Evolutionary conservation across 768 basidiomycete genomes (phyloP).

Genomic region (Leccinum barrowsii): DNA sequence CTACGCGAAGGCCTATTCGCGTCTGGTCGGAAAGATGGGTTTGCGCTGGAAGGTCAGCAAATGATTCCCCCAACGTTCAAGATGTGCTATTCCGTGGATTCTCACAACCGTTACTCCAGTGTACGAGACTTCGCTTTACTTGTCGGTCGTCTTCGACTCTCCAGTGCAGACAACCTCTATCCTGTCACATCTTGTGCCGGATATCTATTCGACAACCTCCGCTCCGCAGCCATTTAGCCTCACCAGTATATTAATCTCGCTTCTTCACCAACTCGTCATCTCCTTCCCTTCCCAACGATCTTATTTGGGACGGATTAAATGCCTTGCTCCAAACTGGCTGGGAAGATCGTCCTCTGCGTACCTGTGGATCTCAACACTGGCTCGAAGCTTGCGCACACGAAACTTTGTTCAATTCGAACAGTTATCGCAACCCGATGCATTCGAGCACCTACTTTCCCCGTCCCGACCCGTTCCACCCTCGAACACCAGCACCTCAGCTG

Average conservation of each 20-base stretch:
- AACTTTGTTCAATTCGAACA: conserved; percentile 54
- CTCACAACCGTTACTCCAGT: conserved; percentile 35
- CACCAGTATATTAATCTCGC: conserved; percentile 42
- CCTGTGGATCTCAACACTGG: conserved; percentile 52
- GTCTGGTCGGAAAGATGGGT: conserved; percentile 53
- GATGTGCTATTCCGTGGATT: neutral
- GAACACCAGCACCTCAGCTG: neutral
- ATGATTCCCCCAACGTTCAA: neutral
- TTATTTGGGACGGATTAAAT: conserved; percentile 34
- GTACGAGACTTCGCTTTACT: conserved; percentile 70
- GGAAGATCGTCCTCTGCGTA: conserved; percentile 33
- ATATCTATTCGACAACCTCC: conserved; percentile 35
- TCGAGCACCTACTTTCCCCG: conserved; percentile 20
- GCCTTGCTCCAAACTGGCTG: conserved; percentile 33
- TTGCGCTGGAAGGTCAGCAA: conserved; percentile 63
- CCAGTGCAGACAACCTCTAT: conserved; percentile 60
- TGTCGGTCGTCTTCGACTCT: conserved; percentile 60
- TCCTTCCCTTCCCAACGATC: conserved; percentile 63
- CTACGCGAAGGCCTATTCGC: conserved; percentile 70
- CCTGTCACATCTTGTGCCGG: conserved; percentile 54
- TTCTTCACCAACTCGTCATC: conserved; percentile 55
- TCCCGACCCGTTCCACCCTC: conserved; percentile 4
- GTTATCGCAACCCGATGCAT: conserved; percentile 35
- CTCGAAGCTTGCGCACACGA: conserved; percentile 47
- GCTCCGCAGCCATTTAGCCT: conserved; percentile 22